Percentiles rank a stretch among this genome's conserved stretches.
These are phyloP conservation scores for Pistacia vera DNA, from an alignment of 345 rosid species.

Conservation along the genomic window DNA sequence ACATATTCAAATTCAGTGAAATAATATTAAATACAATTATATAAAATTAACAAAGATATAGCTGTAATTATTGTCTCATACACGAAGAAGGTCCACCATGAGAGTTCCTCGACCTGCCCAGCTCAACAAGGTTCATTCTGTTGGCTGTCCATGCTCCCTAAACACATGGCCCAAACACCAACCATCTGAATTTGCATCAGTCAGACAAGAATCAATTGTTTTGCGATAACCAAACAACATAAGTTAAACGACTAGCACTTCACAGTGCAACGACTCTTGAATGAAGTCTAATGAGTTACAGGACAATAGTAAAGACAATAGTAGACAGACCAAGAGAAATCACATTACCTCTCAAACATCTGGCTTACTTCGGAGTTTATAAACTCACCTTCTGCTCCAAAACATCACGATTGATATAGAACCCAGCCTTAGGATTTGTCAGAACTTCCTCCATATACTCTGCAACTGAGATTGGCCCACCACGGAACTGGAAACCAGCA, in stretches of 20 bases:
- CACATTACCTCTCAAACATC: constrained; percentile 84
- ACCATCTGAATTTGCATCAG: constrained; percentile 56
- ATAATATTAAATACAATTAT: constrained; percentile 9
- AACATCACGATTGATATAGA: constrained; percentile 90
- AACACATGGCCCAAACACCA: constrained; percentile 90
- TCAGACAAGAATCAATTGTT: constrained; percentile 8
- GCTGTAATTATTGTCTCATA: constrained; percentile 35
- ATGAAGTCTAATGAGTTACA: not conserved
- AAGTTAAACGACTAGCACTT: not conserved
- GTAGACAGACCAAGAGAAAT: not conserved
- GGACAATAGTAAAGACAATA: not conserved
- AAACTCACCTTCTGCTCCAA: constrained; percentile 95
- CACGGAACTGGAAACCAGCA: constrained; percentile 62
- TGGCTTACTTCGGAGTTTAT: constrained; percentile 96
- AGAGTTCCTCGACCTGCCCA: constrained; percentile 97
- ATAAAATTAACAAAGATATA: not conserved
- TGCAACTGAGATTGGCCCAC: constrained; percentile 91
- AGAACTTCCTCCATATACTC: constrained; percentile 97
- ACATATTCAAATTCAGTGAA: constrained; percentile 3
- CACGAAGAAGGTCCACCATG: constrained; percentile 91
- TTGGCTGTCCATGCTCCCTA: constrained; percentile 95
- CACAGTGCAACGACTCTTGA: not conserved
- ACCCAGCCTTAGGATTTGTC: constrained; percentile 89
- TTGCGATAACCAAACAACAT: not conserved
- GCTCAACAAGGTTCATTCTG: constrained; percentile 78